Evolutionary conservation across 2,329 filamentous ascomycete species (phyloP).

Genomic region (Byssoonygena ceratinophila): DNA sequence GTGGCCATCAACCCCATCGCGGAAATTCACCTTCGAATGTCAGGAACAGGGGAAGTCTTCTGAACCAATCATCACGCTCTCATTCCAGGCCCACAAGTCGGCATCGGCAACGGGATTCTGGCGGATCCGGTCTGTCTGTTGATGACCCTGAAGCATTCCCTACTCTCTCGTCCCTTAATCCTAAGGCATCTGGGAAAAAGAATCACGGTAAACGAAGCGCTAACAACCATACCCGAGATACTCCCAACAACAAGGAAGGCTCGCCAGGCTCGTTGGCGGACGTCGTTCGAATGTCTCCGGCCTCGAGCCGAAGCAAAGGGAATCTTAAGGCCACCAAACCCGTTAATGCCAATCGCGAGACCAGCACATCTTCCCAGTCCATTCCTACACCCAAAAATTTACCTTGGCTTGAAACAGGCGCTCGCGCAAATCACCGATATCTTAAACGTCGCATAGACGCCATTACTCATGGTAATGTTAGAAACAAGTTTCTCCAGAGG

Average conservation of each 20-base stretch:
- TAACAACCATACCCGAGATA: slow-evolving; percentile 58
- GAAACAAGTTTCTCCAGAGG: slow-evolving; percentile 96
- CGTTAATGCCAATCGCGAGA: slow-evolving; percentile 58
- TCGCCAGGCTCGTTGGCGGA: slow-evolving; percentile 74
- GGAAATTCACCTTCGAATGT: slow-evolving; percentile 20
- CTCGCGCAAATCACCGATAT: slow-evolving; percentile 83
- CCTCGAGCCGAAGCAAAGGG: slow-evolving; percentile 49
- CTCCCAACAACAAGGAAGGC: slow-evolving; percentile 54
- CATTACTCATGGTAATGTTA: slow-evolving; percentile 89
- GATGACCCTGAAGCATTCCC: slow-evolving; percentile 96
- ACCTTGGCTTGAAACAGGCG: slow-evolving; percentile 91
- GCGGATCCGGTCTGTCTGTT: slow-evolving; percentile 61
- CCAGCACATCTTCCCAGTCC: slow-evolving; percentile 67
- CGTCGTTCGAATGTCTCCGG: slow-evolving; percentile 89
- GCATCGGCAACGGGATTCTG: slow-evolving; percentile 55
- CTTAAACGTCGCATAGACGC: slow-evolving; percentile 90
- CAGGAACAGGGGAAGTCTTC: slow-evolving; percentile 44
- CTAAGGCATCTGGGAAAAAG: slow-evolving; percentile 67
- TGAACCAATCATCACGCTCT: slow-evolving; percentile 50
- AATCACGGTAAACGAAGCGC: slow-evolving; percentile 76
- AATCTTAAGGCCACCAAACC: slow-evolving; percentile 51
- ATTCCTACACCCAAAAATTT: slow-evolving; percentile 85
- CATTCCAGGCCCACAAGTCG: slow-evolving; percentile 78
- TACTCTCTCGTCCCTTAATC: slow-evolving; percentile 63
- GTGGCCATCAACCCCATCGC: slow-evolving; percentile 11